A percentile compares a stretch with the other conserved stretches of the same genome.
Evolutionary conservation across 176 grass and related monocot species (phyloP).

Genomic region (Hyparrhenia diplandra): DNA sequence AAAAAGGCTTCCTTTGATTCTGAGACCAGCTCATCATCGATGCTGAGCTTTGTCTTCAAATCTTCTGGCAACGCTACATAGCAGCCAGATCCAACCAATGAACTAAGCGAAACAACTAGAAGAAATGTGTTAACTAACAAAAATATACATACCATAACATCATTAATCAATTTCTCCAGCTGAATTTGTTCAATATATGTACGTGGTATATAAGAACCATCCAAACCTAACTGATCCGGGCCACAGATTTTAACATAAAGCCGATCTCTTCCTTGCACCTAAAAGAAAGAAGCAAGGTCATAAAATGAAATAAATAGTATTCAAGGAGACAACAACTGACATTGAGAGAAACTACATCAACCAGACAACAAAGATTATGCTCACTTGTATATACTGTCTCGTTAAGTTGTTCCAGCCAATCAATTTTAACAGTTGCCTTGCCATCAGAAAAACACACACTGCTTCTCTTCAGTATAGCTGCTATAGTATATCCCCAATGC

Average conservation of each 20-base stretch:
- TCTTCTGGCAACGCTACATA: slow-evolving; percentile 90
- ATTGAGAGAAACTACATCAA: slow-evolving; percentile 6
- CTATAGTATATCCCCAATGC: slow-evolving; percentile 93
- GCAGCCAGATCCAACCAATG: slow-evolving; percentile 19
- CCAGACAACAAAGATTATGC: slow-evolving; percentile 12
- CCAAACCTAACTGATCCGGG: slow-evolving; percentile 79
- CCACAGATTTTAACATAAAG: slow-evolving; percentile 67
- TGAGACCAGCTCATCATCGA: slow-evolving; percentile 83
- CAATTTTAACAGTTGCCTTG: slow-evolving; percentile 91
- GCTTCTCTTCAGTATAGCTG: slow-evolving; percentile 93
- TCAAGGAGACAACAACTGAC: slow-evolving; percentile 2
- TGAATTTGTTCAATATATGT: slow-evolving; percentile 99
- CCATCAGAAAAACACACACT: slow-evolving; percentile 76
- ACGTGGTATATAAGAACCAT: slow-evolving; percentile 80
- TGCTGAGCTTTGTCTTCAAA: slow-evolving; percentile 90
- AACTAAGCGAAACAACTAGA: slow-evolving; percentile 14
- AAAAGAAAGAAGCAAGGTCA: slow-evolving; percentile 12
- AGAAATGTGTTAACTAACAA: neutral
- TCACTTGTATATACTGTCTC: slow-evolving; percentile 82
- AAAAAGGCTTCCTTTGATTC: slow-evolving; percentile 93
- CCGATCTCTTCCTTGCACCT: slow-evolving; percentile 96
- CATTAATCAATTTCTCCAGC: slow-evolving; percentile 92
- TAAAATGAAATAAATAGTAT: neutral
- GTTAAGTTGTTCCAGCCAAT: slow-evolving; percentile 89
- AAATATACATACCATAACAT: slow-evolving; percentile 82